Conservation (phyloP, 768 basidiomycete species). For the Termitomyces sp. region DNA sequence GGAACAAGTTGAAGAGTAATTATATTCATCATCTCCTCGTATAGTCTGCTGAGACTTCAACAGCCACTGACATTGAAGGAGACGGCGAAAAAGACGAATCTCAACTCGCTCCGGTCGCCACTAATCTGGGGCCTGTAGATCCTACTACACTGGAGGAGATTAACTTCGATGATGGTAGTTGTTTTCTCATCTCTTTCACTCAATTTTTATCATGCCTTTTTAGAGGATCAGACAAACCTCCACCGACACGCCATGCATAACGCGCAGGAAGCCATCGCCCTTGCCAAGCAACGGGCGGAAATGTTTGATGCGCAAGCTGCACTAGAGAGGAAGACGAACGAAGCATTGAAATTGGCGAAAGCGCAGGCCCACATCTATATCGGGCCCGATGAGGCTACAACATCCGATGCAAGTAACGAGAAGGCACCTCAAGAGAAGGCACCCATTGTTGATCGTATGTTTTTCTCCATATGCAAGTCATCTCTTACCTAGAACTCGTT, state of each 20-base stretch:
- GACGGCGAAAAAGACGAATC: slow-evolving; percentile 39
- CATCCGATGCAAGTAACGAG: slow-evolving; percentile 27
- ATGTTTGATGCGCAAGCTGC: slow-evolving; percentile 87
- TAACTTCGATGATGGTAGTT: slow-evolving; percentile 85
- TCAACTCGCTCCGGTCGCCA: slow-evolving; percentile 50
- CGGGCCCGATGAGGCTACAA: slow-evolving; percentile 49
- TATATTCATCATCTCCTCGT: slow-evolving; percentile 12
- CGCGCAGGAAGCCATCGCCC: slow-evolving; percentile 83
- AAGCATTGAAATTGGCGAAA: slow-evolving; percentile 70
- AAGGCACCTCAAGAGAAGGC: slow-evolving; percentile 37
- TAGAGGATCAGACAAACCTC: slow-evolving; percentile 87
- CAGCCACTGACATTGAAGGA: slow-evolving; percentile 80
- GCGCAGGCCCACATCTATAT: slow-evolving; percentile 47
- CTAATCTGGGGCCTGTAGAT: slow-evolving; percentile 56
- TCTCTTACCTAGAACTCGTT: slow-evolving; percentile 8
- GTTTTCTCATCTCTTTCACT: not conserved
- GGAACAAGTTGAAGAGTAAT: slow-evolving; percentile 88
- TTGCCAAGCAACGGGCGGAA: slow-evolving; percentile 75
- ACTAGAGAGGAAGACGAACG: slow-evolving; percentile 76
- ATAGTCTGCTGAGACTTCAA: slow-evolving; percentile 15
- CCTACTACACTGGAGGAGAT: slow-evolving; percentile 61
- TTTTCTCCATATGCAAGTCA: not conserved
- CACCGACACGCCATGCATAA: slow-evolving; percentile 83
- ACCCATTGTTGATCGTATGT: slow-evolving; percentile 69
- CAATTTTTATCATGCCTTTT: slow-evolving; percentile 1